Evolutionary conservation across 345 rosid genomes (phyloP).

Genomic region (Citropsis articulata): DNA sequence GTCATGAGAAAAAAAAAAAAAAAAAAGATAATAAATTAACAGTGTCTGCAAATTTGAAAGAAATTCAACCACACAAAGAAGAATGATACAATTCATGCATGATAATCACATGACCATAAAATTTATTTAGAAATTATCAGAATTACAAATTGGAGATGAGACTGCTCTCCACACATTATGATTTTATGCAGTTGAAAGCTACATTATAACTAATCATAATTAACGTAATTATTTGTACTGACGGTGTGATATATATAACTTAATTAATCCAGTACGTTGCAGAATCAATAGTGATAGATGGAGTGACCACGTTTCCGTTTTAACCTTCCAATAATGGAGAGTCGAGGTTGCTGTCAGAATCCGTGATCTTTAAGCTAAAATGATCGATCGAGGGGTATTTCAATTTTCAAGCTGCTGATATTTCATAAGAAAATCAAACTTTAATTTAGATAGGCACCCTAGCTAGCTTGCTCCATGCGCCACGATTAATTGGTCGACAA

Average conservation of each 20-base stretch:
- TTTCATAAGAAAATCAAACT: not conserved
- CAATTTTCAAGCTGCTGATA: not conserved
- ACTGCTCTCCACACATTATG: not conserved
- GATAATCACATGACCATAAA: constrained; percentile 8
- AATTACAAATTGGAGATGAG: not conserved
- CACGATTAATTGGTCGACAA: not conserved
- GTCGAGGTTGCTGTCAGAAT: constrained; percentile 17
- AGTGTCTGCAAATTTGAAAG: not conserved
- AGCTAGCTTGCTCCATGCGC: not conserved
- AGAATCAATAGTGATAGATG: too few relatives aligned
- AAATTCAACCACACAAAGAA: not conserved
- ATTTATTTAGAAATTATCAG: too few relatives aligned
- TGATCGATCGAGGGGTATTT: not conserved
- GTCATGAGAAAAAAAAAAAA: too few relatives aligned
- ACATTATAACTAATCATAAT: constrained; percentile 21
- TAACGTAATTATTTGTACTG: not conserved
- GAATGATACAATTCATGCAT: not conserved
- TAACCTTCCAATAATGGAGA: constrained; percentile 22
- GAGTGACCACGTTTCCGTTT: not conserved
- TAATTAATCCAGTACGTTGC: too few relatives aligned
- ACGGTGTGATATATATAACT: too few relatives aligned
- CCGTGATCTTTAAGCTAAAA: constrained; percentile 34
- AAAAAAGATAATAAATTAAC: not conserved
- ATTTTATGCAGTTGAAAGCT: constrained; percentile 23
- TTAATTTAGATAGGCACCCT: not conserved